These are phyloP conservation scores for Lasiosphaeriaceae sp. DNA, from an alignment of 495 filamentous ascomycete species.

Conservation along the genomic window DNA sequence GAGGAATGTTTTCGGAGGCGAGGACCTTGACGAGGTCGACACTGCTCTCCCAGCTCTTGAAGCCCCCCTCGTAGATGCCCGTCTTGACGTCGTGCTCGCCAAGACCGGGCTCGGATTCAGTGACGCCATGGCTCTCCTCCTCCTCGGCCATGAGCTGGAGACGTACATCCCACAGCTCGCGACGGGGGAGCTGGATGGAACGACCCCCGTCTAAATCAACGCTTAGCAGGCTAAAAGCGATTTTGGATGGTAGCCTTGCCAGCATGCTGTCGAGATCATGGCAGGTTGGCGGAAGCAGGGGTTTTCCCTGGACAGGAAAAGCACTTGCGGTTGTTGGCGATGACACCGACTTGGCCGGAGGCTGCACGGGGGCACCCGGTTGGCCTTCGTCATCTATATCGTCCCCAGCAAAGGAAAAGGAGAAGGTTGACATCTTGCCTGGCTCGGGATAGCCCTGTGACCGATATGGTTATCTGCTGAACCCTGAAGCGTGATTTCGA, in stretches of 20 bases:
- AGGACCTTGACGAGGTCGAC: slow-evolving; percentile 79
- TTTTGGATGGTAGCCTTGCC: slow-evolving; percentile 67
- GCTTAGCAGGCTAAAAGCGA: slow-evolving; percentile 64
- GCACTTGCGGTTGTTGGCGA: slow-evolving; percentile 31
- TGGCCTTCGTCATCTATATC: slow-evolving; percentile 69
- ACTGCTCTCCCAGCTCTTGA: slow-evolving; percentile 98
- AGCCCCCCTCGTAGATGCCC: slow-evolving; percentile 94
- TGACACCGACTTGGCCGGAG: not conserved
- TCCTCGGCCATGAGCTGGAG: slow-evolving; percentile 93
- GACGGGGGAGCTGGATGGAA: slow-evolving; percentile 62
- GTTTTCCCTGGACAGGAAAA: slow-evolving; percentile 46
- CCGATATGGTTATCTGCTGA: too few relatives aligned
- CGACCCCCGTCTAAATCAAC: slow-evolving; percentile 46
- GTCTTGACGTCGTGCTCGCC: slow-evolving; percentile 82
- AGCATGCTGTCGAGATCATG: slow-evolving; percentile 54
- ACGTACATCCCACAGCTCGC: slow-evolving; percentile 90
- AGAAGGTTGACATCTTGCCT: slow-evolving; percentile 47
- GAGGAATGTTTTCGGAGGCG: slow-evolving; percentile 53
- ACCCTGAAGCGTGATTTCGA: too few relatives aligned
- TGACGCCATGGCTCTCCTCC: slow-evolving; percentile 36
- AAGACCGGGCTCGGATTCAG: slow-evolving; percentile 50
- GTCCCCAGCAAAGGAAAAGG: slow-evolving; percentile 78
- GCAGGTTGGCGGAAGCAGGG: slow-evolving; percentile 42
- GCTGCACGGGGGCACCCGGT: slow-evolving; percentile 22
- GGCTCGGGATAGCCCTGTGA: too few relatives aligned